These are phyloP conservation scores for Silene latifolia DNA, from an alignment of 148 eudicot genomes.

Conservation along the genomic window DNA sequence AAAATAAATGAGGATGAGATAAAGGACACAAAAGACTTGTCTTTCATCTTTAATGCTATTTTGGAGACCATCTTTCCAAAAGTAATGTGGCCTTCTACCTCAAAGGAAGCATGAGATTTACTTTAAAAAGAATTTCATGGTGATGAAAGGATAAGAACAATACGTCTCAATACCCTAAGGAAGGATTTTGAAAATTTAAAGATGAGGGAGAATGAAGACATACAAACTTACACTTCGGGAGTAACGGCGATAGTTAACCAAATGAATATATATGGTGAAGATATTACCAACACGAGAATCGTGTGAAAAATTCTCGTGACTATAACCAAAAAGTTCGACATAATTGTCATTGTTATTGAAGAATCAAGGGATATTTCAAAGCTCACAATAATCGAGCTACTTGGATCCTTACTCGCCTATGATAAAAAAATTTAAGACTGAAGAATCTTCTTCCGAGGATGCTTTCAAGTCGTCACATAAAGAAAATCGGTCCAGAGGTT, in stretches of 20 bases:
- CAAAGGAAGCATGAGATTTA: too few relatives aligned
- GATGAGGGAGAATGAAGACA: too few relatives aligned
- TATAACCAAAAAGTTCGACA: neutral
- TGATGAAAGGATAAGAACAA: too few relatives aligned
- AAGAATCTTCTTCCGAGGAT: neutral
- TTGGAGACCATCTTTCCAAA: too few relatives aligned
- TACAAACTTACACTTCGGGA: neutral
- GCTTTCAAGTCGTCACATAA: too few relatives aligned
- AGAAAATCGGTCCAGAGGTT: neutral
- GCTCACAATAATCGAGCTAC: neutral
- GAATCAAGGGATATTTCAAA: neutral
- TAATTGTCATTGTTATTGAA: neutral
- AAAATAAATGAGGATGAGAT: too few relatives aligned
- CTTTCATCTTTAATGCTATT: too few relatives aligned
- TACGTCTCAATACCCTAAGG: too few relatives aligned
- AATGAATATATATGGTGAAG: constrained; percentile 5
- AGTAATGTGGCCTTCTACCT: too few relatives aligned
- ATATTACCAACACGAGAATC: neutral
- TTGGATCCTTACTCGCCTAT: neutral
- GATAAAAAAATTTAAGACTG: neutral
- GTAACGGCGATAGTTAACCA: neutral
- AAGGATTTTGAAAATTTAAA: too few relatives aligned
- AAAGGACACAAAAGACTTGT: too few relatives aligned
- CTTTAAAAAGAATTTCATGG: too few relatives aligned
- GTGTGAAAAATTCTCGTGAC: neutral